These are phyloP conservation scores for Myxozyma geophila DNA, from an alignment of 805 yeast genomes.

Conservation along the genomic window DNA sequence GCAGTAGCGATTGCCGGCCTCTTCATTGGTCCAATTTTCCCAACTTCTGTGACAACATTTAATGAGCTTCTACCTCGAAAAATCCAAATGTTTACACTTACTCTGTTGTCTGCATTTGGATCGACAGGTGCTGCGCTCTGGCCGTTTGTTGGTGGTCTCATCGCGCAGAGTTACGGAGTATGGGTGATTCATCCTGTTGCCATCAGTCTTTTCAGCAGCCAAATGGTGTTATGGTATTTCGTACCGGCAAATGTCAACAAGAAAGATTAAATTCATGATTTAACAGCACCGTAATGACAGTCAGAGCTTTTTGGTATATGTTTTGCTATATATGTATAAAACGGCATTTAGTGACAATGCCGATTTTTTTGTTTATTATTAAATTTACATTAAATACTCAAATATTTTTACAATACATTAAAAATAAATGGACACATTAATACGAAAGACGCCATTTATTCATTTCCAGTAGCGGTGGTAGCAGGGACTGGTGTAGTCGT, in stretches of 20 bases:
- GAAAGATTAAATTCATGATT: background rate
- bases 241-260: conserved; percentile 9
- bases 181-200: conserved; percentile 40
- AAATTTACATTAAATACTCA: too few species aligned
- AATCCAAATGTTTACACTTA: conserved; percentile 69
- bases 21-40: conserved; percentile 70
- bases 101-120: conserved; percentile 76
- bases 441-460: background rate
- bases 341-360: background rate
- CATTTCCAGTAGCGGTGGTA: background rate
- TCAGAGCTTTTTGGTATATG: too few species aligned
- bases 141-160: conserved; percentile 65
- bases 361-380: background rate
- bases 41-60: conserved; percentile 69
- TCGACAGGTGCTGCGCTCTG: conserved; percentile 81
- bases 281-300: too few species aligned
- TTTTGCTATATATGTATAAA: too few species aligned
- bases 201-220: conserved; percentile 34
- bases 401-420: too few species aligned
- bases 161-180: conserved; percentile 44
- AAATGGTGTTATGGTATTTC: conserved; percentile 40
- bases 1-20: conserved; percentile 58
- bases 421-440: too few species aligned
- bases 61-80: conserved; percentile 63
- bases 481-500: conserved; percentile 5